Evolutionary conservation across 1,139 yeast species (phyloP).

Genomic region (Kodamaea ohmeri): DNA sequence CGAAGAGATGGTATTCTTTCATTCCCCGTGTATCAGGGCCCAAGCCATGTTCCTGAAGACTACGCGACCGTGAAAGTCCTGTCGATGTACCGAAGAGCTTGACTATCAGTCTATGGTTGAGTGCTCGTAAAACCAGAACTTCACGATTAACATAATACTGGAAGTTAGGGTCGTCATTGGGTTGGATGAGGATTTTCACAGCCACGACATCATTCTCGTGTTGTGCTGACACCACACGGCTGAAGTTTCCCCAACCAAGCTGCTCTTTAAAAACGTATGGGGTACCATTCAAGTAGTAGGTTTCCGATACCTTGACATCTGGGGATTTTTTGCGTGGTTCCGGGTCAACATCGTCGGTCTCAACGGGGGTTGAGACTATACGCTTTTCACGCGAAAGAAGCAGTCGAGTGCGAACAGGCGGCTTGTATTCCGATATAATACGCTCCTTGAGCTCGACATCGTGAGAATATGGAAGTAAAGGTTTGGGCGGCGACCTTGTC

Average conservation of each 20-base stretch:
- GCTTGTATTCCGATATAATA: conserved; percentile 37
- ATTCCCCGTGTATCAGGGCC: conserved; percentile 23
- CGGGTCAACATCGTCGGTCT: conserved; percentile 3
- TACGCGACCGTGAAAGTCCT: neutral
- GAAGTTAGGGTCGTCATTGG: conserved; percentile 36
- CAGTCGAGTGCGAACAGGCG: conserved; percentile 25
- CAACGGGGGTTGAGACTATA: conserved; percentile 24
- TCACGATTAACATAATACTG: conserved; percentile 77
- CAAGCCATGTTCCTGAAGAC: neutral
- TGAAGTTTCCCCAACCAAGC: conserved; percentile 60
- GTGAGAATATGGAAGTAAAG: conserved; percentile 1
- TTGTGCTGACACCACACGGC: conserved; percentile 51
- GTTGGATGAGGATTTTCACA: conserved; percentile 40
- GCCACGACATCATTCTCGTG: conserved; percentile 29
- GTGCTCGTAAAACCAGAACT: conserved; percentile 55
- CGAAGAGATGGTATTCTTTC: conserved; percentile 42
- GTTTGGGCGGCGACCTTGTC: conserved; percentile 6
- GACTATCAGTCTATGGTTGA: conserved; percentile 43
- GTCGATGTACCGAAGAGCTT: conserved; percentile 27
- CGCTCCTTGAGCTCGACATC: conserved; percentile 15
- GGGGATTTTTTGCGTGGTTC: neutral
- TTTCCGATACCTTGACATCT: neutral
- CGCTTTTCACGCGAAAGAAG: conserved; percentile 20
- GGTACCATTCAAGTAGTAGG: conserved; percentile 9
- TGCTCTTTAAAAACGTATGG: conserved; percentile 26